Evolutionary conservation across 1,284 basidiomycete species (phyloP), one percentile per base, ranked within the genome.

Genomic region (Rhodotorula sp.): DNA sequence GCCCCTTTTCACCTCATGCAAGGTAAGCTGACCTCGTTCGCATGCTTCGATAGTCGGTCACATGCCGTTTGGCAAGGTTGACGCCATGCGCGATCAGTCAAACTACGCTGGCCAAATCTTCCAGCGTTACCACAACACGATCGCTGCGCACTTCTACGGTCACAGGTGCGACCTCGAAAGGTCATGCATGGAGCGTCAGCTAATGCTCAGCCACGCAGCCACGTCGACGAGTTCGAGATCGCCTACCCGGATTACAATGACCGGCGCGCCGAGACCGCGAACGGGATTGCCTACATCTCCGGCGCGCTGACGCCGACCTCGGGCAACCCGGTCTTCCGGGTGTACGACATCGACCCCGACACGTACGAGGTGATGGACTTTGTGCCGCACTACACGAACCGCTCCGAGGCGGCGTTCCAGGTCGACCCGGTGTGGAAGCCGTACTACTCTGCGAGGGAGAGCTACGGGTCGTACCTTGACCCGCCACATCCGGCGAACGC

Each of bases 301-400:
- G 87, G 87, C 19, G 85, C 87, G 4, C 74, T 88, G 50, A 88
- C 87, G 4, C 87, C 87, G 1, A 84, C 84, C 62, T 84, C 86
- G 86, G 78, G 78, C 4, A 86, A 87, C 72, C 85, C 85, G 1
- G 85, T 84, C 13, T 87, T 86, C 80, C 84, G 85, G 66, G 78
- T 86, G 0, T 86, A 86, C 74, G 85, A 86, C 63, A 80, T 87
- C 34, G 85, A 87, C 70, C 84, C 85, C 8, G 85, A 85, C 72
- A 86, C 85, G 3, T 86, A 84, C 71, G 85, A 86, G 68, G 79
- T 87, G 57, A 84, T 86, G 82, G 85, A 87, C 76, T 82, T 81
- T 41, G 80, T 80, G 17, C 83, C 84, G 14, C 84, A 83, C 72
- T 76, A 69, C 46, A 55, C 75, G 60, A 77, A 79, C 70, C 66